Evolutionary conservation across 2,329 filamentous ascomycete species (phyloP), one percentile per base, ranked within the genome.

Genomic region (Byssochlamys sp.): DNA sequence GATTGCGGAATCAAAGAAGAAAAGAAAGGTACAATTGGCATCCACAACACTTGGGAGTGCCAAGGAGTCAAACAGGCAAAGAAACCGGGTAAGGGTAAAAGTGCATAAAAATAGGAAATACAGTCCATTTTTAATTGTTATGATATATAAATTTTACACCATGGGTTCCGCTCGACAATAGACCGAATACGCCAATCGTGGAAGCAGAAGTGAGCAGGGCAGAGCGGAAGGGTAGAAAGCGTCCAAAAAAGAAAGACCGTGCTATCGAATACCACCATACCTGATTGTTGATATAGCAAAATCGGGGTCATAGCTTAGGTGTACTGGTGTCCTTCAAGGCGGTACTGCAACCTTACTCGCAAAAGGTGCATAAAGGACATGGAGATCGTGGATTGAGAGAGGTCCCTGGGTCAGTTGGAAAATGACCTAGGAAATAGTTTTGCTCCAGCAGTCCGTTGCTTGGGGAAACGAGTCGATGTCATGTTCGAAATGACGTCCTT

Each of bases 81-180:
- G 19, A n/a, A 45, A 45, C 6, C 10, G 31, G 9, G 31, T 33
- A 33, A 12, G n/a, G 19, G 5, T 4, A 19, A 19, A 45, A 19
- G 39, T 6, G 19, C 14, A 19, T 45, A n/a, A 45, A 39, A 19
- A 45, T 39, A 45, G 39, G 19, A 45, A n/a, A 19, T 19, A 45
- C 39, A 45, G 39, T 45, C 39, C 39, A n/a, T 45, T 45, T 33
- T 45, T 45, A 7, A 45, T 45, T 45, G 14, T 24, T 45, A 19
- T 45, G 14, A 45, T 53, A 33, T 56, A 59, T 59, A 61, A 50
- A 61, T 57, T 58, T 55, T 58, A 60, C 57, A 55, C 58, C 14
- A 19, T 45, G n/a, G 14, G 39, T n/a, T 45, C 39, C 39, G 39
- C 19, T 45, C 35, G 39, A 33, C 52, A 53, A 31, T 10, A 28